Base-by-base conservation (phyloP, 306 rosid genomes). In the Chamaecrista fasciculata region DNA sequence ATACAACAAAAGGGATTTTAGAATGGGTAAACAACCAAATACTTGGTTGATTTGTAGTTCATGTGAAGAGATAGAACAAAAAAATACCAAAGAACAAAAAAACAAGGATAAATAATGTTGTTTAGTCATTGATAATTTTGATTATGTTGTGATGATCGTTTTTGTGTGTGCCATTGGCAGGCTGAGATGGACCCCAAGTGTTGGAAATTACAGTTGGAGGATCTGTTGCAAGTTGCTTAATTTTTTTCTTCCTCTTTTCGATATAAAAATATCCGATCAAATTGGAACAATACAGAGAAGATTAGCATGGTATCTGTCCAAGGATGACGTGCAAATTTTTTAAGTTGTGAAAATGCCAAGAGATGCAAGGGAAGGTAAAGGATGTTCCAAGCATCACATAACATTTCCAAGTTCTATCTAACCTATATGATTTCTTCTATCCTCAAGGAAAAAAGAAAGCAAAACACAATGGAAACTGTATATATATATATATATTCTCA, bases 151-250 rank as follows among this genome's bases (percentile, higher is more conserved):
- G 61, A 81, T 47, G 12, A 34, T 65, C 26, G 8, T 37, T 77
- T 26, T 68, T 67, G 47, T 33, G n/a, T 2, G 36, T 76, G 7
- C 71, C 79, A 42, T 75, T 76, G 47, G 51, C 94, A 94, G 99
- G 97, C 92, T 59, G 97, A 94, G 81, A 74, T 87, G 82, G 99
- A 94, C 70, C 95, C 99, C 0, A 82, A 56, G 63, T 94, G 96
- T 71, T 94, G 99, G 99, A 94, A 94, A 78, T 60, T 84, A 69
- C 85, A 67, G 80, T 71, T 83, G 47, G 91, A 89, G 80, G 99
- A 94, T 74, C 72, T 79, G 66, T 53, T 82, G 82, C 85, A 66
- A 26, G 66, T 62, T 14, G 42, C n/a, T n/a, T n/a, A n/a, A n/a
- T n/a, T n/a, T n/a, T n/a, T n/a, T n/a, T n/a, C n/a, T n/a, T n/a